Base-by-base conservation (phyloP, 2,329 filamentous ascomycete species). In the Orbilia ellipsospora region DNA sequence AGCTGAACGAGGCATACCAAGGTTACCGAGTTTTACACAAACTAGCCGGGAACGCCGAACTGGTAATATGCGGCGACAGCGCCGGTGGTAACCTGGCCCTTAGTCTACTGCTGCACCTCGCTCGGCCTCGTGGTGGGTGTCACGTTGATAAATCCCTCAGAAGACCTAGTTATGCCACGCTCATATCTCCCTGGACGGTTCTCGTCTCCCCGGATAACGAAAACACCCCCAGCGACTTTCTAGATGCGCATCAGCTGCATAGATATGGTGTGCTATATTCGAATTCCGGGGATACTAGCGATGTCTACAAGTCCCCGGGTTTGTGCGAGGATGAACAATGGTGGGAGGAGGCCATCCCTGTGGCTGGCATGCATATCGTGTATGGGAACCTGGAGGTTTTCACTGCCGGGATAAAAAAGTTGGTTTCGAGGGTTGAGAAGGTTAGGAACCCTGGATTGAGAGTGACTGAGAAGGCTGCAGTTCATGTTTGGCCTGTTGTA, bases 401-500 rank as follows among this genome's bases (percentile, higher is more conserved):
- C 77, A 89, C 88, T 0, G 87, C 88, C 0, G 91, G 93, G 77
- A 90, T 92, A 16, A 84, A 87, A 77, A 84, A 85, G 23, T 83
- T 93, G 73, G 83, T 91, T 12, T 81, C 82, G 12, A 82, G 87
- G 31, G 83, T 92, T 68, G 83, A 85, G 69, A 85, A 85, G 59
- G 84, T 86, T 13, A 86, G 86, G 2, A 82, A 42, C 13, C 42
- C 15, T 7, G 85, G 44, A 85, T 90, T n/a, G 84, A 85, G 64
- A 85, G 85, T 66, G 16, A 84, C 87, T 79, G 87, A 88, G 79
- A 88, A 92, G 78, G 82, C 85, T 28, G 90, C 88, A 13, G 89
- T 95, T 70, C 92, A 96, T 82, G 92, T 90, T 10, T 96, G 92
- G 93, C 92, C 92, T 0, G 90, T 96, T 18, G 90, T 90, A 8